Evolutionary conservation across 2,329 filamentous ascomycete species (phyloP), one percentile per base, ranked within the genome.

Genomic region (Diplodia sapinea): DNA sequence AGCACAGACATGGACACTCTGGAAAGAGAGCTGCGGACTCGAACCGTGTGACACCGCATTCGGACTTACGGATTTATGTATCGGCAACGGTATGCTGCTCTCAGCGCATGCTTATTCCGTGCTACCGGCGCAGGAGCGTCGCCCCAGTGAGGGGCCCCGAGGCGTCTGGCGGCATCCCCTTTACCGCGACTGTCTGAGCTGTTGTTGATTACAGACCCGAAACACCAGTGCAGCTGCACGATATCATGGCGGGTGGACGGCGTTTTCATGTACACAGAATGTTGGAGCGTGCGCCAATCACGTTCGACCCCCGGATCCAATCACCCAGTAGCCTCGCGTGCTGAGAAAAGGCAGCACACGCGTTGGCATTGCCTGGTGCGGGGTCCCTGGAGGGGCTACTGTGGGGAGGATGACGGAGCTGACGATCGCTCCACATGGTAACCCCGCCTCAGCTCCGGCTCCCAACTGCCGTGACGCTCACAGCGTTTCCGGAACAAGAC

Each of bases 1-100:
- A 68, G 66, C 66, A 63, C 66, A 36, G 66, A 68, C 57, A 68
- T 68, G 66, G 66, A 68, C 36, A 57, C 66, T 36, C 54, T 68
- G 50, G 66, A 68, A 6, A 68, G 66, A 64, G 66, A 68, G 50
- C 38, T 68, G 26, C 56, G 66, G 36, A 68, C 57, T 23, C 54
- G 66, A 26, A 36, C 13, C 20, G 8, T 62, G 49, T 68, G 64
- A 66, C 55, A n/a, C 26, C 47, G 38, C 31, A 33, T 29, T 63
- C 59, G 59, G 59, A 63, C 40, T 63, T 63, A 63, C 59, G 59
- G 59, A 63, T 63, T 63, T 63, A 63, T 38, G 43, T 38, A n/a
- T 43, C 40, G 23, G 23, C 17, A n/a, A 15, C 43, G 15, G 29
- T n/a, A n/a, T 63, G 36, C 26, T 26, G 13, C 23, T 15, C 40